Evolutionary conservation across 106 monocot species (phyloP), one percentile per base, ranked within the genome.

Genomic region (Allium fistulosum): DNA sequence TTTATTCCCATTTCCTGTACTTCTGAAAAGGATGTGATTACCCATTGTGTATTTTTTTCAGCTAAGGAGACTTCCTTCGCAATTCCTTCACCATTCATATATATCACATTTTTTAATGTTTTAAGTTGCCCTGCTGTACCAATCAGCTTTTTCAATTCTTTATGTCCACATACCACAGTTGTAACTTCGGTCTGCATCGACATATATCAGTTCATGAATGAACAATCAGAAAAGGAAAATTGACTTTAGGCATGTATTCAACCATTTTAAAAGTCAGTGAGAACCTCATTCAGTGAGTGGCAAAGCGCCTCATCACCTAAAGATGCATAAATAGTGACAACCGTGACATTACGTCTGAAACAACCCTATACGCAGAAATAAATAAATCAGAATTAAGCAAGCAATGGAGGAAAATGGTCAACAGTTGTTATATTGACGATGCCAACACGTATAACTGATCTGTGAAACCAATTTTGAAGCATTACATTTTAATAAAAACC

Each of bases 201-300:
- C 22, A 22, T 22, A 76, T 48, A 59, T 63, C 17, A 61, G 45
- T 59, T 61, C 61, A 63, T 37, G 62, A 59, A 60, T 27, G 50
- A 10, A 63, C 0, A 75, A 50, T 55, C 53, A 55, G 2, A 55
- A 55, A 4, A 55, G 53, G 15, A 15, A 55, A 15, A 15, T 55
- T 55, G 53, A 12, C 3, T 12, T 11, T 3, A 55, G 4, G 15
- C 53, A 55, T 55, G 2, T 37, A 37, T 37, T 37, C 37, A 37
- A 37, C 37, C 37, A 37, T 2, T 37, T 37, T 37, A 37, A 55
- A 55, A 3, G 2, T 12, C 7, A 12, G 10, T 71, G 2, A 61
- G 27, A 16, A 99, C 97, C 97, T 99, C 97, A 76, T 99, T 99
- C 61, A 99, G 63, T 52, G 97, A 99, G 84, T 99, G 89, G 56